Evolutionary conservation across 2,329 filamentous ascomycete genomes (phyloP), one percentile per base, ranked within the genome.

Genomic region (Chaetomiaceae sp.): DNA sequence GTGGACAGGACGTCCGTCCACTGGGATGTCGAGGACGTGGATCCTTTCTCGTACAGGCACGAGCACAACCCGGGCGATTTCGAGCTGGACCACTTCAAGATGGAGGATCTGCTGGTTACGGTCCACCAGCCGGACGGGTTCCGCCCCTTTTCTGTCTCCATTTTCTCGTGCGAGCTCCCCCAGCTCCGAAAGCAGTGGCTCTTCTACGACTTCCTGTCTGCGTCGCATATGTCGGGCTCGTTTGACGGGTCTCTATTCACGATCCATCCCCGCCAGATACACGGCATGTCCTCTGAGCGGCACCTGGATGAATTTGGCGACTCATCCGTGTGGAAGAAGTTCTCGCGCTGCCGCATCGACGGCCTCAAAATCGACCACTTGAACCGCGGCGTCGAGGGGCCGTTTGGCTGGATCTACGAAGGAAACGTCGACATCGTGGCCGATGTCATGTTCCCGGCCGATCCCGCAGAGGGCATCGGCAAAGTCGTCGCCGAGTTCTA

Each of bases 401-500:
- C 92, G 0, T 96, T 99, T 67, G 91, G 89, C 3, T 99, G 93
- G 93, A 99, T 99, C 47, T 87, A 95, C 59, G 89, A 97, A 69
- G 93, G 93, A 30, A 95, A 93, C 56, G 90, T 99, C 35, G 93
- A 99, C 65, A 96, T 99, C 55, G 85, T 97, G 13, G 87, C 93
- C 6, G 93, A 99, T 63, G 84, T 99, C 58, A 92, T 96, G 82
- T 88, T 99, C 55, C 93, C 93, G 0, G 82, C 83, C 27, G 93
- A 97, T 48, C 82, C 83, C 35, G 88, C 95, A 53, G 90, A 92
- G 55, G 88, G 91, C 56, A 85, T 99, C 50, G 86, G 86, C 20
- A 96, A 96, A 66, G 90, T 96, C 40, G 87, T 99, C 79, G 85
- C 87, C n/a, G 91, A 96, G 65, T 91, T 99, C 62, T 97, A 97